Percentiles rank a stretch among this genome's conserved stretches.
Evolutionary conservation across 352 stramenopile species (phyloP).

Genomic region (Globisporangium radiosum): DNA sequence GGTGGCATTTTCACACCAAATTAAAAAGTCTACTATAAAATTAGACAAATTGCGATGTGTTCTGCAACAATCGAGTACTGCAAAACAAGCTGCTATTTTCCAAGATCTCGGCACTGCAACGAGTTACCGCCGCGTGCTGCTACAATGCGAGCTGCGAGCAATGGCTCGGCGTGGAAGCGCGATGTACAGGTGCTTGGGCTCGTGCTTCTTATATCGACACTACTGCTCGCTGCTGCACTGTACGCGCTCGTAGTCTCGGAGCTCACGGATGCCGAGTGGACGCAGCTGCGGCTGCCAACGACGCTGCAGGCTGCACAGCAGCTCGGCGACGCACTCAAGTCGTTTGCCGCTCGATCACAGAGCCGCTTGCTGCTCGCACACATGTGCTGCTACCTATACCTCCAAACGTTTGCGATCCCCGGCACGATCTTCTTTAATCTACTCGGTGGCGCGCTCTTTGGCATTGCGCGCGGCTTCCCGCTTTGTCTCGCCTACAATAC

Average conservation of each 20-base stretch:
- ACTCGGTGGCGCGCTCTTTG: constrained; percentile 65
- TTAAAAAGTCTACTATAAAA: no score
- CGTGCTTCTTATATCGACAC: constrained; percentile 31
- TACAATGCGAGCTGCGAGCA: background rate
- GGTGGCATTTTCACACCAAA: no score
- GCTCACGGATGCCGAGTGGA: constrained; percentile 50
- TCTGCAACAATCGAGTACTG: no score
- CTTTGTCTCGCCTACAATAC: constrained; percentile 80
- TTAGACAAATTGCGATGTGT: no score
- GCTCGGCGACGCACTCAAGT: constrained; percentile 55
- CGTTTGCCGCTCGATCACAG: constrained; percentile 34
- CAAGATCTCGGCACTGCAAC: no score
- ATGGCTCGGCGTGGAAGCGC: constrained; percentile 30
- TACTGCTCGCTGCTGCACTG: constrained; percentile 31
- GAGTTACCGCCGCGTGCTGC: no score
- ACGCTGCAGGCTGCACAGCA: constrained; percentile 53
- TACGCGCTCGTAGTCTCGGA: constrained; percentile 48
- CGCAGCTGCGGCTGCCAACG: constrained; percentile 44
- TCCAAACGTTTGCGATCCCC: constrained; percentile 77
- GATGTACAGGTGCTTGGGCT: constrained; percentile 43
- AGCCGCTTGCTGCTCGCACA: constrained; percentile 51
- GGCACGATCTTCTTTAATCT: constrained; percentile 81
- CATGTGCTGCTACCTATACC: constrained; percentile 67
- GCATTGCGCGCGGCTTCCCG: constrained; percentile 59
- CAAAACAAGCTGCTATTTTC: no score